phyloP scores from a whole-genome alignment of 805 yeast species.

The Barnettozyma wickerhamii region DNA sequence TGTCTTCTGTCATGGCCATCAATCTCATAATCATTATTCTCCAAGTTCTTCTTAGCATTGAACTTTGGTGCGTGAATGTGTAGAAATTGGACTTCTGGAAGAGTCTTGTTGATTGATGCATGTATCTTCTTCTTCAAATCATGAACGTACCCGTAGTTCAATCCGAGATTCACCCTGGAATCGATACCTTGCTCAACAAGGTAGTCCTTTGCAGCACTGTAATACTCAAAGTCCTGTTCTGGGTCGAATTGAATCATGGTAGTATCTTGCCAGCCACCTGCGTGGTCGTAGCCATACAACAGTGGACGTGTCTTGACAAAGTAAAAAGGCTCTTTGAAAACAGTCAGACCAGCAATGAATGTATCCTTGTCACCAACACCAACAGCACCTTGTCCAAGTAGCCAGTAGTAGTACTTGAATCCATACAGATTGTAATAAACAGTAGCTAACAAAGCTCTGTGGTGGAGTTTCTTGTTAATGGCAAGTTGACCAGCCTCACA shows the following conservation, averaged over 20 bases:
- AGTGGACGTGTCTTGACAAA: slow-evolving; percentile 25
- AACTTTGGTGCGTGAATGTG: slow-evolving; percentile 28
- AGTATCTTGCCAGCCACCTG: slow-evolving; percentile 25
- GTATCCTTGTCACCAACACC: slow-evolving; percentile 84
- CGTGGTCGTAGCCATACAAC: slow-evolving; percentile 22
- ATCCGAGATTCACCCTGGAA: slow-evolving; percentile 20
- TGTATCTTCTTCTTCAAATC: slow-evolving; percentile 19
- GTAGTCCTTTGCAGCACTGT: slow-evolving; percentile 17
- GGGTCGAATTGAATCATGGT: slow-evolving; percentile 28
- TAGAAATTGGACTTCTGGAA: slow-evolving; percentile 26
- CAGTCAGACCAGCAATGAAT: slow-evolving; percentile 37
- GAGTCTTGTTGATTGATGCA: slow-evolving; percentile 8
- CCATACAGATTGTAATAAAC: slow-evolving; percentile 67
- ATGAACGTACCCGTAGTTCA: slow-evolving; percentile 21
- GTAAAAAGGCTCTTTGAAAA: slow-evolving; percentile 21
- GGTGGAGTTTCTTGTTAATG: slow-evolving; percentile 55
- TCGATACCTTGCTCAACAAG: slow-evolving; percentile 19
- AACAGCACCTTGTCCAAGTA: slow-evolving; percentile 69
- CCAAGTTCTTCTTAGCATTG: slow-evolving; percentile 22
- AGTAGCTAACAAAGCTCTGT: slow-evolving; percentile 53
- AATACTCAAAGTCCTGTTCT: slow-evolving; percentile 24
- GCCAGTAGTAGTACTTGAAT: slow-evolving; percentile 61
- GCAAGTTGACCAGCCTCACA: slow-evolving; percentile 71
- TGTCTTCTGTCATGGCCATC: slow-evolving; percentile 26
- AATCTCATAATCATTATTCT: slow-evolving; percentile 19